A percentile compares a stretch with the other conserved stretches of the same genome.
Evolutionary conservation across 1,284 basidiomycete species (phyloP).

Genomic region (Sporisorium scitamineum): DNA sequence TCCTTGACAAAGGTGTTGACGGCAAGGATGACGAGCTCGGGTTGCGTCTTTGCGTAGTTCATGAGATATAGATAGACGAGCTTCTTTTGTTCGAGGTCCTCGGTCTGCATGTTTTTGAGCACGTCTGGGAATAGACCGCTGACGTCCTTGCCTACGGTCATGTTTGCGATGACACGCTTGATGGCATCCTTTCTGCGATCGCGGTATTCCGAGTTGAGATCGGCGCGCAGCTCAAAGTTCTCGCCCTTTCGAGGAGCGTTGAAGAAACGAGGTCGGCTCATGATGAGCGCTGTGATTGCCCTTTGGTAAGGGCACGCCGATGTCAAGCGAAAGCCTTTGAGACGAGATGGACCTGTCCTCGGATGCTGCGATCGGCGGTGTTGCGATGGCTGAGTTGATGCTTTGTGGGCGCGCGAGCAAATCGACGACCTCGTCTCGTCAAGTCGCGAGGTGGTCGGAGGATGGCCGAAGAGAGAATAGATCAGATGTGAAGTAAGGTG

Average conservation of each 20-base stretch:
- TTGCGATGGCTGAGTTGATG: background rate
- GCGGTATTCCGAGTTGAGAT: constrained; percentile 90
- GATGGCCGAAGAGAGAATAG: background rate
- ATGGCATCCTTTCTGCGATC: constrained; percentile 98
- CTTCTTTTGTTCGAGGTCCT: constrained; percentile 94
- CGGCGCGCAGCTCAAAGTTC: constrained; percentile 65
- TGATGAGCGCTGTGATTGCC: constrained; percentile 23
- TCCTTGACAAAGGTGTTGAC: constrained; percentile 98
- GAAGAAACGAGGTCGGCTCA: constrained; percentile 69
- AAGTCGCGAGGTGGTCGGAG: constrained; percentile 1
- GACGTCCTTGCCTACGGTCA: constrained; percentile 96
- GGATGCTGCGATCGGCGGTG: background rate
- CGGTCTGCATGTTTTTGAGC: constrained; percentile 97
- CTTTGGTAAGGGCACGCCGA: background rate
- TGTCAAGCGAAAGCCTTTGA: background rate
- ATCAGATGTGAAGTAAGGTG: background rate
- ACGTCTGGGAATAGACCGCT: constrained; percentile 93
- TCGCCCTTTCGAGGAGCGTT: constrained; percentile 69
- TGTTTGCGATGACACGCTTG: constrained; percentile 84
- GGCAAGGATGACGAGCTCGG: constrained; percentile 95
- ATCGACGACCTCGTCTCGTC: background rate
- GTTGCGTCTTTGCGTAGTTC: constrained; percentile 98
- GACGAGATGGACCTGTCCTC: background rate
- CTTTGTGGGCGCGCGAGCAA: background rate
- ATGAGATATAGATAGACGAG: constrained; percentile 98